phyloP scores from a whole-genome alignment of 1,139 yeast species.

The Magnusiomyces suaveolens region DNA sequence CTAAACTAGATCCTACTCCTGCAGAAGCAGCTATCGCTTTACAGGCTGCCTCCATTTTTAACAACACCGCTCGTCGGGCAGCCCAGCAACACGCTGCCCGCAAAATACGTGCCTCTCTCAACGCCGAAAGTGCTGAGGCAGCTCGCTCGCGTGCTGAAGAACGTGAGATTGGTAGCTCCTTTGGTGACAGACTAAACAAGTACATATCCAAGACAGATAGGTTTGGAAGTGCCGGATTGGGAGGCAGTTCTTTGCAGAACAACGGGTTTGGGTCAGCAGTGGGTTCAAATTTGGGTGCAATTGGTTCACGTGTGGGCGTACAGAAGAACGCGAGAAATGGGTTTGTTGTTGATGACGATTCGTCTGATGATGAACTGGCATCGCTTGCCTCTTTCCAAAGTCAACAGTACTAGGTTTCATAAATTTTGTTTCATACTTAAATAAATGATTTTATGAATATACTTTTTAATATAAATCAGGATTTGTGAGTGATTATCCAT shows the following conservation, averaged over 20 bases:
- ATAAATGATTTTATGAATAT: background rate
- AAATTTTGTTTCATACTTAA: too few species aligned
- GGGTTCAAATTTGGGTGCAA: background rate
- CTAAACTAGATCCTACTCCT: background rate
- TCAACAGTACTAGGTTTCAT: constrained; percentile 1
- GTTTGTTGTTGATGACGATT: constrained; percentile 23
- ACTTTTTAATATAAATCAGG: background rate
- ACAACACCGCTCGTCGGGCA: background rate
- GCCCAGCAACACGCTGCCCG: background rate
- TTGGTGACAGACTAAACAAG: constrained; percentile 37
- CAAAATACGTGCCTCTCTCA: background rate
- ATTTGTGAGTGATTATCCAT: background rate
- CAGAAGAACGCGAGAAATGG: background rate
- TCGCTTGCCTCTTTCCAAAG: constrained; percentile 43
- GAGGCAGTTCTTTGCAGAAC: background rate
- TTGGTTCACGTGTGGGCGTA: background rate
- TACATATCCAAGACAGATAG: constrained; percentile 18
- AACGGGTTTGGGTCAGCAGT: background rate
- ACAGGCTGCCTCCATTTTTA: background rate
- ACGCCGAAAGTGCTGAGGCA: background rate
- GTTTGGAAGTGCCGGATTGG: background rate
- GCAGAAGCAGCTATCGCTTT: background rate
- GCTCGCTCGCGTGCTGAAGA: background rate
- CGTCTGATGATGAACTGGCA: constrained; percentile 41
- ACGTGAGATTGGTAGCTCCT: constrained; percentile 35